Evolutionary conservation across 805 yeast genomes (phyloP).

Genomic region (Lipomyces spencermartinsiae): DNA sequence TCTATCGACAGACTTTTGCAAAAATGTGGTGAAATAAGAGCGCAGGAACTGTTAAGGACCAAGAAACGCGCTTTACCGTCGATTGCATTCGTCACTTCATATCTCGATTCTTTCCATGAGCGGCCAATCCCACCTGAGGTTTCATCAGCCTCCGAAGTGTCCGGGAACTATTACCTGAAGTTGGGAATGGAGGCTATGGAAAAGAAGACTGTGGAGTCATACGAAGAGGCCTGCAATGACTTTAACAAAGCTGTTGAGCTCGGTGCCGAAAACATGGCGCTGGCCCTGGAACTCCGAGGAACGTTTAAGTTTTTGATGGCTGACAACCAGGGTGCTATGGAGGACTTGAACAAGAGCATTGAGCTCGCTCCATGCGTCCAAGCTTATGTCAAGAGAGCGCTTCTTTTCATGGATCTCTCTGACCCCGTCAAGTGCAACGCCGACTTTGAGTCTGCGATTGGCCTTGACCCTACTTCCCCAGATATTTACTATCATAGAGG

Average conservation of each 20-base stretch:
- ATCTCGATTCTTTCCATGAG: slow-evolving; percentile 81
- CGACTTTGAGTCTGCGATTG: slow-evolving; percentile 75
- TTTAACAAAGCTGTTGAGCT: slow-evolving; percentile 45
- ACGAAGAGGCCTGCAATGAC: slow-evolving; percentile 64
- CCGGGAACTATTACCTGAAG: slow-evolving; percentile 59
- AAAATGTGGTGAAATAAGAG: slow-evolving; percentile 75
- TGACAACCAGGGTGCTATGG: slow-evolving; percentile 68
- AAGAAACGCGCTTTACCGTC: slow-evolving; percentile 72
- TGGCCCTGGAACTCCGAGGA: slow-evolving; percentile 84
- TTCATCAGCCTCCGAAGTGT: slow-evolving; percentile 57
- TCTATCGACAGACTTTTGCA: slow-evolving; percentile 86
- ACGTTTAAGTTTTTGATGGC: slow-evolving; percentile 83
- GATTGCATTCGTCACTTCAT: slow-evolving; percentile 80
- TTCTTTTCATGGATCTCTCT: slow-evolving; percentile 81
- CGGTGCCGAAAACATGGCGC: slow-evolving; percentile 53
- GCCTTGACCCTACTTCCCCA: slow-evolving; percentile 70
- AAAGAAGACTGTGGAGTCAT: slow-evolving; percentile 60
- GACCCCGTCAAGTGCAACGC: slow-evolving; percentile 62
- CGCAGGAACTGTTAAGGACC: slow-evolving; percentile 62
- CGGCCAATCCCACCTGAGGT: slow-evolving; percentile 58
- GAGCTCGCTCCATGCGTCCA: slow-evolving; percentile 71
- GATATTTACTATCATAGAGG: slow-evolving; percentile 94
- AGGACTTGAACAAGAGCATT: slow-evolving; percentile 68
- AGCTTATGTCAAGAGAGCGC: slow-evolving; percentile 80
- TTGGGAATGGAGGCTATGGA: slow-evolving; percentile 41